phyloP scores from a whole-genome alignment of 2,329 filamentous ascomycete species.

The Fusarium sp. region DNA sequence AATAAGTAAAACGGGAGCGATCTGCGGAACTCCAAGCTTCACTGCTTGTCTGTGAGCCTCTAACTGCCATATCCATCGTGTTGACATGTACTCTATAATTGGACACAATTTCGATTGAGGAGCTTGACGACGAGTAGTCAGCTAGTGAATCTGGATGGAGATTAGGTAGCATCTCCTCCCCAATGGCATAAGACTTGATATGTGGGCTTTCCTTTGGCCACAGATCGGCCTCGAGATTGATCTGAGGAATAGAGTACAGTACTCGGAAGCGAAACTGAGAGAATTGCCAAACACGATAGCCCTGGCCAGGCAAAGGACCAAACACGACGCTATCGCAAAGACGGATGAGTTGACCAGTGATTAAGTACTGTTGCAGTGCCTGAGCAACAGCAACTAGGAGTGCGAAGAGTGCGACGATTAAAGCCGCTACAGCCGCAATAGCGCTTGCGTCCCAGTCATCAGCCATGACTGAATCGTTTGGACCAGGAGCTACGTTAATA shows the following conservation, averaged over 20 bases:
- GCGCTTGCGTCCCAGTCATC: background rate
- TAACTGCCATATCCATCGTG: rapidly evolving
- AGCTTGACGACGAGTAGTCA: background rate
- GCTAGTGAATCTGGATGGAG: background rate
- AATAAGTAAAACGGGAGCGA: background rate
- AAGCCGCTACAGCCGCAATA: background rate
- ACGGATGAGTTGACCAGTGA: background rate
- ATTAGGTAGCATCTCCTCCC: background rate
- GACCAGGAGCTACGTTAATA: rapidly evolving
- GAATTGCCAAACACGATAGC: background rate
- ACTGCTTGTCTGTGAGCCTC: background rate
- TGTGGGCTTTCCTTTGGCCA: background rate
- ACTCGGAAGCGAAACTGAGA: background rate
- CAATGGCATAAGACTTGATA: background rate
- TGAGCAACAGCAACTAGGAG: background rate
- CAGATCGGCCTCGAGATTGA: background rate
- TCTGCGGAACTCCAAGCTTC: background rate
- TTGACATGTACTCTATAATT: no score
- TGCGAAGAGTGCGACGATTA: background rate
- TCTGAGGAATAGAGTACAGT: background rate
- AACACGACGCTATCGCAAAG: background rate
- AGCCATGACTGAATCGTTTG: background rate
- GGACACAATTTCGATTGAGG: background rate
- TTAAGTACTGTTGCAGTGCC: background rate
- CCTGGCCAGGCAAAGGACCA: background rate